Percentiles rank a stretch among this genome's conserved stretches.
Evolutionary conservation across 352 stramenopile genomes (phyloP).

Genomic region (Bremia lactucae): DNA sequence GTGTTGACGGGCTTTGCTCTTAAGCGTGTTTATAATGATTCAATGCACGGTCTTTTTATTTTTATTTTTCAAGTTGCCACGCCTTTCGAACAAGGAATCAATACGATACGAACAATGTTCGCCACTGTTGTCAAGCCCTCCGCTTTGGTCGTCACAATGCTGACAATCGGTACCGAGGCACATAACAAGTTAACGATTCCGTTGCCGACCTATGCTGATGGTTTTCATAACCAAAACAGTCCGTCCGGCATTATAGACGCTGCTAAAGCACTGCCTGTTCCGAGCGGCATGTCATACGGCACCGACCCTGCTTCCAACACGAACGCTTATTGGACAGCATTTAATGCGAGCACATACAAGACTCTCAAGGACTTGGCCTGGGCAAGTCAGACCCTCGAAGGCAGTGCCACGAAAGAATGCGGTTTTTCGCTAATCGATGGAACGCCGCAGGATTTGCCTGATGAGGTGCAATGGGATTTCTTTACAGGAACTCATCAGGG

Average conservation of each 20-base stretch:
- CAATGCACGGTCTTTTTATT: not conserved
- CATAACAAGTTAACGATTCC: slow-evolving; percentile 39
- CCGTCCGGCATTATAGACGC: slow-evolving; percentile 35
- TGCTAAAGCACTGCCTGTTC: slow-evolving; percentile 21
- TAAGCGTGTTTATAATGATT: too few relatives aligned
- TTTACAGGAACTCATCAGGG: slow-evolving; percentile 33
- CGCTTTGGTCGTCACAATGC: slow-evolving; percentile 9
- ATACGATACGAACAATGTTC: slow-evolving; percentile 18
- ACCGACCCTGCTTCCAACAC: slow-evolving; percentile 20
- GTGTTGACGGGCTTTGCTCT: too few relatives aligned
- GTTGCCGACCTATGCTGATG: slow-evolving; percentile 24
- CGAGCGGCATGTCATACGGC: slow-evolving; percentile 33
- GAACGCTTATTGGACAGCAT: slow-evolving; percentile 26
- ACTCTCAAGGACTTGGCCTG: slow-evolving; percentile 23
- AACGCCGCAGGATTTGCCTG: slow-evolving; percentile 13
- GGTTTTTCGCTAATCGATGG: slow-evolving; percentile 20
- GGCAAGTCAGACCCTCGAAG: slow-evolving; percentile 12
- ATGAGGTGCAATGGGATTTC: slow-evolving; percentile 27
- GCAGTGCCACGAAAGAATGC: slow-evolving; percentile 21
- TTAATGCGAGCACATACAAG: slow-evolving; percentile 27
- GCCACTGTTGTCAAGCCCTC: slow-evolving; percentile 13
- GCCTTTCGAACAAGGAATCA: not conserved
- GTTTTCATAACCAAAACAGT: slow-evolving; percentile 29
- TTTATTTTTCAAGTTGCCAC: not conserved
- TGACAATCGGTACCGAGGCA: slow-evolving; percentile 17